A percentile compares a stretch with the other conserved stretches of the same genome.
phyloP scores from a whole-genome alignment of 345 rosid species.

The Punica granatum region DNA sequence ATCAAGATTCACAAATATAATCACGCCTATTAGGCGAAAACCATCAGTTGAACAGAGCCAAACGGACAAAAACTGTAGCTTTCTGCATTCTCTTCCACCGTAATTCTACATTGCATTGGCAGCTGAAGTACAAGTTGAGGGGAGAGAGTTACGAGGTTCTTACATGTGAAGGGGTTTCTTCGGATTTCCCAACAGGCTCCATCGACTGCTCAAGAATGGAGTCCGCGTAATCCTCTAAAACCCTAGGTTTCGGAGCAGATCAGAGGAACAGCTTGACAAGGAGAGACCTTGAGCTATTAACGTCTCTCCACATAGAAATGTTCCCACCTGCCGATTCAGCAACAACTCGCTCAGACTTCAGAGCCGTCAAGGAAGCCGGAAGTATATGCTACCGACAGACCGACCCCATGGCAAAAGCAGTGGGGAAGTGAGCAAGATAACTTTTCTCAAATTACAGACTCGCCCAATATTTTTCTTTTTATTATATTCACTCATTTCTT shows the following conservation, averaged over 20 bases:
- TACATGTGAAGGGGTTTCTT: slow-evolving; percentile 1
- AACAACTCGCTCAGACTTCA: no score
- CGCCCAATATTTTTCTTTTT: neutral
- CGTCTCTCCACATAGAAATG: no score
- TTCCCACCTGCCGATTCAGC: no score
- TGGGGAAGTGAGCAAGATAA: neutral
- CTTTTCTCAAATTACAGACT: neutral
- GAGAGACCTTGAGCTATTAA: no score
- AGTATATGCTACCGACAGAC: no score
- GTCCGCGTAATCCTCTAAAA: neutral
- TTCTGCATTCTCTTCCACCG: no score
- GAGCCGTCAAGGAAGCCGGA: no score
- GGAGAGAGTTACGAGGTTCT: neutral
- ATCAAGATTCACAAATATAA: neutral
- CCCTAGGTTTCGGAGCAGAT: neutral
- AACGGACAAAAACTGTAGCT: neutral
- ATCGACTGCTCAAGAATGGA: neutral
- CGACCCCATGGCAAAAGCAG: neutral
- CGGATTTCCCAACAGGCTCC: slow-evolving; percentile 15
- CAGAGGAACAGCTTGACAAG: neutral
- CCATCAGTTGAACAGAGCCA: neutral
- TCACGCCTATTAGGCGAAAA: neutral
- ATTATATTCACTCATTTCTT: neutral
- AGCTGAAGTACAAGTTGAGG: neutral
- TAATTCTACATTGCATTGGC: neutral